Evolutionary conservation across 2,329 filamentous ascomycete species (phyloP).

Genomic region (Knufia petricola): DNA sequence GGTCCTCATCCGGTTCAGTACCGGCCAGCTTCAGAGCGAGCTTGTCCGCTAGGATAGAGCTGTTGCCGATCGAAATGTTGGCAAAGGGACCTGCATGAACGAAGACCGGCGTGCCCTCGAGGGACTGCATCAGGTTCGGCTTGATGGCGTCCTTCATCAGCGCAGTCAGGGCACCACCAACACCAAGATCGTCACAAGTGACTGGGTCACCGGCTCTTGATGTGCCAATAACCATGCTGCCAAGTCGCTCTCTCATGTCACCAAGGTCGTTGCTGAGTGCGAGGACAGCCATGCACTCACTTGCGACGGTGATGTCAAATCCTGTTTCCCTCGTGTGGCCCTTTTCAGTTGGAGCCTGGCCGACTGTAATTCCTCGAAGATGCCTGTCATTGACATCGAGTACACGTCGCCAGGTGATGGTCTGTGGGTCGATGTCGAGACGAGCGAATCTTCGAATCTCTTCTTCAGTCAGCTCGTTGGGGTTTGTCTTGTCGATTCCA

Average conservation of each 20-base stretch:
- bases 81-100: constrained; percentile 96
- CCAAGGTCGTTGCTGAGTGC: constrained; percentile 78
- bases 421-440: constrained; percentile 90
- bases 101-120: constrained; percentile 94
- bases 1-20: constrained; percentile 83
- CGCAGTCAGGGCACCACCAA: constrained; percentile 81
- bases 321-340: constrained; percentile 79
- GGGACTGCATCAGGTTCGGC: constrained; percentile 95
- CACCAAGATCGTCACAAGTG: constrained; percentile 91
- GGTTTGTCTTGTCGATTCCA: constrained; percentile 89
- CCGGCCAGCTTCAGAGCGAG: constrained; percentile 92
- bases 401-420: constrained; percentile 94
- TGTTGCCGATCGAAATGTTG: constrained; percentile 96
- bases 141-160: constrained; percentile 98
- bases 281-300: constrained; percentile 96
- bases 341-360: constrained; percentile 81
- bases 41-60: constrained; percentile 88
- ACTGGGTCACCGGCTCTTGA: constrained; percentile 79
- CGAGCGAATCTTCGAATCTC: constrained; percentile 84
- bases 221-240: constrained; percentile 89
- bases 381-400: constrained; percentile 96
- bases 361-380: constrained; percentile 78
- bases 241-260: constrained; percentile 88
- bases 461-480: constrained; percentile 79
- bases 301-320: constrained; percentile 96